Evolutionary conservation across 768 basidiomycete genomes (phyloP), one percentile per base, ranked within the genome.

Genomic region (Boletellus ananiceps): DNA sequence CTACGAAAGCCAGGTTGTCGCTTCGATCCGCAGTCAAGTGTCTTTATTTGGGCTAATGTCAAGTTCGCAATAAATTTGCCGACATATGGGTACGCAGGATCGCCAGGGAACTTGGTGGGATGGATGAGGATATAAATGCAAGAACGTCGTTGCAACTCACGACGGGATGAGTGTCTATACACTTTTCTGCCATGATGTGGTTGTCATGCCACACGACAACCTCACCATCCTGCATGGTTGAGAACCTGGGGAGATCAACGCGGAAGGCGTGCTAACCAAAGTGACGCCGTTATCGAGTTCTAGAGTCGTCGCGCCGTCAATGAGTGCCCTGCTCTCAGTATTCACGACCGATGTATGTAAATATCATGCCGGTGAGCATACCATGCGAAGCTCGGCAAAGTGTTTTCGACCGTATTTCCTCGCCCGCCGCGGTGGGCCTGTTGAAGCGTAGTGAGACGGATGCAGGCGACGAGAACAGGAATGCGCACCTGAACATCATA

Each of bases 161-260:
- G 33, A 64, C 81, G 40, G 88, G 84, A 14, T 52, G 57, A 2
- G 86, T 89, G 62, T 91, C 88, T 19, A 60, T 57, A 64, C 88
- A 90, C 63, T 90, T 92, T 31, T 71, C 72, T 4, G 78, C 55
- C 3, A 67, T 62, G 52, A 92, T 84, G 37, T 70, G 69, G 65
- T 83, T 81, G 66, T 92, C 88, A 57, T 92, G 88, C 84, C 85
- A 90, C 13, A 91, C 85, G 36, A 92, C 73, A 14, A 86, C 82
- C 41, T 77, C 75, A 12, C 84, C 86, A 61, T 92, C 89, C 86
- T 88, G 34, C 49, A 16, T 16, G 16, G 32, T 18, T 56, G 55
- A 59, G 52, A 25, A 46, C 31, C 42, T 35, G 6, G 29, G 31
- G 35, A 39, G 12, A 18, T 15, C 34, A 7, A n/a, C 2, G 7